phyloP scores from a whole-genome alignment of 2,329 filamentous ascomycete genomes.

The Blastomyces parvus region DNA sequence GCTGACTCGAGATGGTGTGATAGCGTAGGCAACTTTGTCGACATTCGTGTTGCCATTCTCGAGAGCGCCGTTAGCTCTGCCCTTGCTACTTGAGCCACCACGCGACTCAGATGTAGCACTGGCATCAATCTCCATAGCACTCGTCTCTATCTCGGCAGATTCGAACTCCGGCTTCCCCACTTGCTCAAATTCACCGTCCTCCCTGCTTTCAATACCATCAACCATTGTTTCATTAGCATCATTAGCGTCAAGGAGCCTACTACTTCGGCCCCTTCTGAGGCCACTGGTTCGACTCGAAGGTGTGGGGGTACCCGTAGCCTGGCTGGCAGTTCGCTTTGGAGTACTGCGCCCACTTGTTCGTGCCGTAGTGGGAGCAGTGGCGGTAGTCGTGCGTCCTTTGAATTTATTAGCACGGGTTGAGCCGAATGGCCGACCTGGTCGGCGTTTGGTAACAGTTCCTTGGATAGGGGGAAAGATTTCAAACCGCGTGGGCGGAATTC shows the following conservation, averaged over 20 bases:
- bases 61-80: background rate
- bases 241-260: slow-evolving; percentile 19
- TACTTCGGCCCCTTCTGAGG: slow-evolving; percentile 30
- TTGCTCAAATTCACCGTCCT: slow-evolving; percentile 5
- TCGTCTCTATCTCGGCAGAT: background rate
- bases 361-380: slow-evolving; percentile 25
- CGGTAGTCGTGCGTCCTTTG: slow-evolving; percentile 11
- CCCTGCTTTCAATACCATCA: slow-evolving; percentile 20
- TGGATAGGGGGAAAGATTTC: slow-evolving; percentile 37
- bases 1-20: background rate
- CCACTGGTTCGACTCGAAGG: slow-evolving; percentile 18
- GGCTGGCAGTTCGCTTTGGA: slow-evolving; percentile 26
- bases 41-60: slow-evolving; percentile 5
- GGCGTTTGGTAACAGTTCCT: slow-evolving; percentile 27
- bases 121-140: background rate
- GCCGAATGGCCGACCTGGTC: slow-evolving; percentile 32
- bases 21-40: background rate
- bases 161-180: background rate
- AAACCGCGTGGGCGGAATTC: slow-evolving; percentile 35
- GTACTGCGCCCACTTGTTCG: slow-evolving; percentile 31
- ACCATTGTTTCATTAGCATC: slow-evolving; percentile 20
- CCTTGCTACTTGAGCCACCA: background rate
- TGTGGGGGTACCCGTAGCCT: slow-evolving; percentile 25
- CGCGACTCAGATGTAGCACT: background rate
- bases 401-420: slow-evolving; percentile 20